Evolutionary conservation across 805 yeast species (phyloP).

Genomic region (Torulaspora microellipsoides): DNA sequence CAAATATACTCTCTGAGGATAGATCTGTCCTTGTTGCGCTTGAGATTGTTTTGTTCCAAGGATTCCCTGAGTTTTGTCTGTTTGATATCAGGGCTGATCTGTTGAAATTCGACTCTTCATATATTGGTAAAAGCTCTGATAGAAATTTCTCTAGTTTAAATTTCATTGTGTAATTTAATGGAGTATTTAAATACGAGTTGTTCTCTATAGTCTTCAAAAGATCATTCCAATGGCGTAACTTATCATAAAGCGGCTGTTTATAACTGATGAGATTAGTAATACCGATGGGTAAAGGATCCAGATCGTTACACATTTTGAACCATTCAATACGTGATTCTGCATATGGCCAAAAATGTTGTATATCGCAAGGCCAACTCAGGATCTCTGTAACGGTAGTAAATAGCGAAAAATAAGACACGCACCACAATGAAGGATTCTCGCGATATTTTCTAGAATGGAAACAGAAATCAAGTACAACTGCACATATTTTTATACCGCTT

Average conservation of each 20-base stretch:
- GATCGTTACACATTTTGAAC: constrained; percentile 23
- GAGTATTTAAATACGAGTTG: constrained; percentile 25
- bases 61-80: constrained; percentile 17
- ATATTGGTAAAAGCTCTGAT: constrained; percentile 25
- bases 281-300: constrained; percentile 15
- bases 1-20: constrained; percentile 14
- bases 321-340: constrained; percentile 29
- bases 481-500: constrained; percentile 8
- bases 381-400: constrained; percentile 19
- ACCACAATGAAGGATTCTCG: constrained; percentile 19
- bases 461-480: constrained; percentile 26
- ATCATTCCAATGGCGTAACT: constrained; percentile 32
- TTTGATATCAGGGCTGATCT: constrained; percentile 22
- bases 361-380: constrained; percentile 25
- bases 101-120: constrained; percentile 30
- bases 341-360: constrained; percentile 29
- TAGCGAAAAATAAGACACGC: constrained; percentile 22
- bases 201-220: constrained; percentile 17
- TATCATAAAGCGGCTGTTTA: constrained; percentile 29
- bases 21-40: constrained; percentile 14
- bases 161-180: constrained; percentile 23
- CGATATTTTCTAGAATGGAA: constrained; percentile 20
- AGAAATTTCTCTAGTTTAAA: constrained; percentile 24
- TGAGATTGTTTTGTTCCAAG: constrained; percentile 19
- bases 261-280: constrained; percentile 29